A percentile compares a stretch with the other conserved stretches of the same genome.
Conservation (phyloP, 108 stramenopile genomes). For the Discostella stelligeroides region DNA sequence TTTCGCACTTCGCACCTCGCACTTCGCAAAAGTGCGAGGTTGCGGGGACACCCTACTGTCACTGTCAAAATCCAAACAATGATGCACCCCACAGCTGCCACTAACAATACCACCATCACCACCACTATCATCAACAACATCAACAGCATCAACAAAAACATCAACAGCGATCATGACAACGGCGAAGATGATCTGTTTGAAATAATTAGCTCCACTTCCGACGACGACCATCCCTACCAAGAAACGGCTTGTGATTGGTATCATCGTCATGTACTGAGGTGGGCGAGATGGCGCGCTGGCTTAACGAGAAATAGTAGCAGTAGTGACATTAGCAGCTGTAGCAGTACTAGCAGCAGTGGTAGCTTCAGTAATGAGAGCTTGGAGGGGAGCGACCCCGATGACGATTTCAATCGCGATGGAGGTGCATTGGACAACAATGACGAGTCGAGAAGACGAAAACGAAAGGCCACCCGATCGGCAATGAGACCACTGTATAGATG, state of each 20-base stretch:
- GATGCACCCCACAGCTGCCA: too few species aligned
- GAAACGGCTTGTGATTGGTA: slow-evolving; percentile 44
- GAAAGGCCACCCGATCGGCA: slow-evolving; percentile 1
- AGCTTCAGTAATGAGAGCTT: not conserved
- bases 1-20: too few species aligned
- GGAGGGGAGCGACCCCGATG: slow-evolving; percentile 13
- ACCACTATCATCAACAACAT: not conserved
- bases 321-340: slow-evolving; percentile 35
- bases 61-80: too few species aligned
- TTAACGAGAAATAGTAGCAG: too few species aligned
- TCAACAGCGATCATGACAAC: slow-evolving; percentile 5
- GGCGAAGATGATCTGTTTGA: slow-evolving; percentile 12
- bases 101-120: not conserved
- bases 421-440: not conserved
- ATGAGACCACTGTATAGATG: slow-evolving; percentile 10
- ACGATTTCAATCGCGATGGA: slow-evolving; percentile 8
- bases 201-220: slow-evolving; percentile 20
- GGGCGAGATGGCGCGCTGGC: slow-evolving; percentile 29
- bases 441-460: not conserved
- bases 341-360: slow-evolving; percentile 15
- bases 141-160: not conserved
- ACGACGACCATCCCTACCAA: slow-evolving; percentile 45
- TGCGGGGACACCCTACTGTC: too few species aligned
- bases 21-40: too few species aligned
- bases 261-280: slow-evolving; percentile 13